Evolutionary conservation across 2,329 filamentous ascomycete genomes (phyloP).

Genomic region (Ophiostoma triangulosporum): DNA sequence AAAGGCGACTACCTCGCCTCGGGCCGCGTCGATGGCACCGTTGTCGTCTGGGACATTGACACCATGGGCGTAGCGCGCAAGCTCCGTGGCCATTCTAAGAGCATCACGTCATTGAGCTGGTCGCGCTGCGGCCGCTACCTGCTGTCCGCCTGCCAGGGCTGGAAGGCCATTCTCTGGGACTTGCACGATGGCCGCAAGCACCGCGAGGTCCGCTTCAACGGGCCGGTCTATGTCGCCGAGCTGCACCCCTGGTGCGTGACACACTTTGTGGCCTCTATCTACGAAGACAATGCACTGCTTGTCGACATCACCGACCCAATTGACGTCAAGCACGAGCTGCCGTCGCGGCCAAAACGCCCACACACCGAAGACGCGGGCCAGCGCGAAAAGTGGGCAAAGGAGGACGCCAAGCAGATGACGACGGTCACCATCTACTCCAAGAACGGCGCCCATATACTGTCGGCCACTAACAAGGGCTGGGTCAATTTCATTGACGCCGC

Average conservation of each 20-base stretch:
- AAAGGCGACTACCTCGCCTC: slow-evolving; percentile 90
- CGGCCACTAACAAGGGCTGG: slow-evolving; percentile 90
- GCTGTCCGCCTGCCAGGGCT: slow-evolving; percentile 85
- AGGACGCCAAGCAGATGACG: slow-evolving; percentile 89
- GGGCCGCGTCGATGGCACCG: slow-evolving; percentile 83
- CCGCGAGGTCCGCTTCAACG: slow-evolving; percentile 79
- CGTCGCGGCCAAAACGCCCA: slow-evolving; percentile 67
- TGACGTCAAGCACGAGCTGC: slow-evolving; percentile 62
- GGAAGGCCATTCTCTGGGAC: slow-evolving; percentile 95
- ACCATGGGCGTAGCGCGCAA: slow-evolving; percentile 95
- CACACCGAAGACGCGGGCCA: slow-evolving; percentile 55
- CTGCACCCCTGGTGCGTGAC: slow-evolving; percentile 77
- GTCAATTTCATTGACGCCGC: slow-evolving; percentile 85
- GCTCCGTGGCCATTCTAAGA: slow-evolving; percentile 80
- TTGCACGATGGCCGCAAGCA: slow-evolving; percentile 55
- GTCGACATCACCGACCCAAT: slow-evolving; percentile 63
- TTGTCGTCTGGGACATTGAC: slow-evolving; percentile 94
- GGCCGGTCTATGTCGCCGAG: slow-evolving; percentile 91
- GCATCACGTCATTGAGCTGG: slow-evolving; percentile 93
- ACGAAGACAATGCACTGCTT: slow-evolving; percentile 81
- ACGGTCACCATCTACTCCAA: slow-evolving; percentile 84
- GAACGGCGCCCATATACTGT: slow-evolving; percentile 74
- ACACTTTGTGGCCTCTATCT: slow-evolving; percentile 80
- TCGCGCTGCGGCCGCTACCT: slow-evolving; percentile 83
- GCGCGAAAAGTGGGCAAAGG: slow-evolving; percentile 74